Evolutionary conservation across 345 rosid genomes (phyloP), one percentile per base, ranked within the genome.

Genomic region (Balakata baccata): DNA sequence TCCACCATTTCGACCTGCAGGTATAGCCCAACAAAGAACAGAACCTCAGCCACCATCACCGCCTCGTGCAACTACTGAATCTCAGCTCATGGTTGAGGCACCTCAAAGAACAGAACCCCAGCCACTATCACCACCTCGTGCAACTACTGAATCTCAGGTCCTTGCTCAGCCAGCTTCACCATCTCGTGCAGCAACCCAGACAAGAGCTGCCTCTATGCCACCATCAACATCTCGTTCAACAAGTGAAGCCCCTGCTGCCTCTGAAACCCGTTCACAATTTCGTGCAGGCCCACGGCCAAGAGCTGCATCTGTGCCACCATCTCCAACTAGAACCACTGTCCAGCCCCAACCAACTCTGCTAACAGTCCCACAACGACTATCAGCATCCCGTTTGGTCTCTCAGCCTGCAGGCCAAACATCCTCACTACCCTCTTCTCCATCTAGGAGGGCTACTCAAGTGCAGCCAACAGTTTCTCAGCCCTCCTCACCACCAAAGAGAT

Each of bases 1-100:
- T 29, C 86, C 84, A 11, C 82, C 88, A n/a, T 84, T 86, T 74
- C 82, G 79, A 52, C 84, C 94, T 6, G 70, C 88, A 0, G 89
- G 81, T 39, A 73, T 78, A 59, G 83, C 86, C 50, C 77, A 70
- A 2, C 34, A 29, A 29, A 29, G 34, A 29, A 29, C 34, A 29
- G 34, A 29, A 1, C 34, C 62, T 54, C 83, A 56, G 66, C 38
- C 75, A 52, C 51, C 82, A 34, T 18, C 50, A 72, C 47, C 77
- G n/a, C 38, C 77, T 50, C 70, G 34, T 66, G 51, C 76, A 66
- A 43, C 50, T 34, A 34, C 66, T 57, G 57, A 41, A 75, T 13
- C 78, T 22, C 68, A 14, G n/a, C 29, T 38, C 16, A 46, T 53
- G 20, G 59, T 79, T 18, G 63, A 69, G 57, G 76, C 79, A 6